Evolutionary conservation across 140 eudicot species (phyloP).

Genomic region (Stevia rebaudiana): DNA sequence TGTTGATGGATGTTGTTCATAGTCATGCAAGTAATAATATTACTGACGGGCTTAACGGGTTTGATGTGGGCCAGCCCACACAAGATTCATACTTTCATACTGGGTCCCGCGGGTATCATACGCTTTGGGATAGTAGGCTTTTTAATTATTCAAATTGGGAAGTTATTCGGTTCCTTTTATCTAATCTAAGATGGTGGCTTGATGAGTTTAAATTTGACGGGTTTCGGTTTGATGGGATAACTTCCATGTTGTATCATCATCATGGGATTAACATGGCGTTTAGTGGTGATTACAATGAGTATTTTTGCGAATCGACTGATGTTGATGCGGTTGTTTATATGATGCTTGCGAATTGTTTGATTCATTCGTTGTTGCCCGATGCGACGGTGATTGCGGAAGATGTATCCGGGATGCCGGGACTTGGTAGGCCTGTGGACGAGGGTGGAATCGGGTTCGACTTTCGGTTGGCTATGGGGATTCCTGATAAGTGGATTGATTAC

Average conservation of each 20-base stretch:
- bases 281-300: constrained; percentile 68
- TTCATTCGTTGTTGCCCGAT: constrained; percentile 59
- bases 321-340: constrained; percentile 87
- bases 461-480: constrained; percentile 93
- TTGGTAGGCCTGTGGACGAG: constrained; percentile 75
- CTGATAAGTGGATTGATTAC: constrained; percentile 96
- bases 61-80: constrained; percentile 82
- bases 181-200: constrained; percentile 87
- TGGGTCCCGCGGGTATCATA: constrained; percentile 86
- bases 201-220: constrained; percentile 89
- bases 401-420: constrained; percentile 99
- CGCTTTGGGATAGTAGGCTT: constrained; percentile 88
- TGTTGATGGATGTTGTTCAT: constrained; percentile 92
- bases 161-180: constrained; percentile 87
- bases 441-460: constrained; percentile 96
- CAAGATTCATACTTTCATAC: constrained; percentile 91
- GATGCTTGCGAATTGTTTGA: constrained; percentile 83
- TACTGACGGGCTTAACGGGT: constrained; percentile 95
- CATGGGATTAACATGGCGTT: constrained; percentile 79
- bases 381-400: constrained; percentile 91
- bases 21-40: constrained; percentile 92
- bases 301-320: constrained; percentile 82
- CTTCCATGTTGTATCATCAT: constrained; percentile 91
- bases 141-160: constrained; percentile 96
- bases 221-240: constrained; percentile 94